A percentile compares a stretch with the other conserved stretches of the same genome.
phyloP scores from a whole-genome alignment of 1,284 basidiomycete genomes.

The Meira nashicola region DNA sequence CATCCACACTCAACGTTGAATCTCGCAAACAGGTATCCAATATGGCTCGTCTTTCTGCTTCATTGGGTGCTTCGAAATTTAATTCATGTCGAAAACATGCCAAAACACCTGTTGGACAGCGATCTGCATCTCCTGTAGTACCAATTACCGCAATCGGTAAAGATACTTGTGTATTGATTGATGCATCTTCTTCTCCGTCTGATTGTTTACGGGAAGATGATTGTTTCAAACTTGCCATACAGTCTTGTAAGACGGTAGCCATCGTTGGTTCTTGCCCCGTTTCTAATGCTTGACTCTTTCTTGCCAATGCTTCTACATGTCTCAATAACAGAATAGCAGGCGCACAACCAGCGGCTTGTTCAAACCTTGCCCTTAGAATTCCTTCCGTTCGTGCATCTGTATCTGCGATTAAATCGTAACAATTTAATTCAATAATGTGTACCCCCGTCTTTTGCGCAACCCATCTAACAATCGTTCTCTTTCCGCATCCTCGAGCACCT shows the following conservation, averaged over 20 bases:
- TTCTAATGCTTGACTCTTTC: conserved; percentile 66
- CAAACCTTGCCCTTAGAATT: conserved; percentile 69
- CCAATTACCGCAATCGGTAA: conserved; percentile 58
- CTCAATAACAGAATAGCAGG: conserved; percentile 80
- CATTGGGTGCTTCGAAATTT: conserved; percentile 69
- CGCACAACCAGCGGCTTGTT: conserved; percentile 71
- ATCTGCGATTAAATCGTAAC: conserved; percentile 78
- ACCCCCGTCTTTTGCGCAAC: conserved; percentile 67
- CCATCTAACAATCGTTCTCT: conserved; percentile 61
- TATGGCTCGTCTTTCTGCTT: conserved; percentile 62
- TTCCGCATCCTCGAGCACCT: conserved; percentile 70
- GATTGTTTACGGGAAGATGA: conserved; percentile 24
- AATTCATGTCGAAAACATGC: conserved; percentile 85
- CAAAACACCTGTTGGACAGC: conserved; percentile 65
- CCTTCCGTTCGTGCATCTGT: conserved; percentile 74
- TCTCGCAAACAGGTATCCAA: conserved; percentile 55
- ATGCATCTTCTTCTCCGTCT: background rate
- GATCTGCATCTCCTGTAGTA: conserved; percentile 68
- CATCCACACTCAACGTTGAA: conserved; percentile 66
- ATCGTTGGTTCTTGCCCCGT: conserved; percentile 69
- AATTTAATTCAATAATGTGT: conserved; percentile 81
- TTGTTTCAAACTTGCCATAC: conserved; percentile 60
- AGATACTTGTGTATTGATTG: background rate
- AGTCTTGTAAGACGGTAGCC: conserved; percentile 64
- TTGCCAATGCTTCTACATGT: conserved; percentile 76